These are phyloP conservation scores for Aegilops tauschii DNA, from an alignment of 176 grass and related monocot genomes.

Conservation along the genomic window DNA sequence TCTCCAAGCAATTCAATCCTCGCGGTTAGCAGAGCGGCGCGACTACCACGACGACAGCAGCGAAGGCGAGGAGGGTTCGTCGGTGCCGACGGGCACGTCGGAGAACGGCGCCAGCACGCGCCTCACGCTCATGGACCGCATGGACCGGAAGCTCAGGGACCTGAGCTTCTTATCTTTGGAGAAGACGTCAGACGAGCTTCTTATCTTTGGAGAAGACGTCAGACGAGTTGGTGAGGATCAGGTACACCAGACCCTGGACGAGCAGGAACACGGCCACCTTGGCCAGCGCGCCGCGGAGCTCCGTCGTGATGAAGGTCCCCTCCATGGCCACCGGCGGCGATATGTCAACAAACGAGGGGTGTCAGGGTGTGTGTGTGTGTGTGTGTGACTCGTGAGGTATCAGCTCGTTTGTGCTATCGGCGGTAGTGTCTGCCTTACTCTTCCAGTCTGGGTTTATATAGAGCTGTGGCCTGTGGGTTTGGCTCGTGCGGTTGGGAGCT, in stretches of 20 bases:
- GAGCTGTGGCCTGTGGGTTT: not conserved
- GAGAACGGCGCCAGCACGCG: constrained; percentile 55
- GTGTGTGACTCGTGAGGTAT: not conserved
- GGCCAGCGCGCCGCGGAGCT: constrained; percentile 43
- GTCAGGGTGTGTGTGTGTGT: too few relatives aligned
- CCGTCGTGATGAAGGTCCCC: constrained; percentile 34
- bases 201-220: constrained; percentile 57
- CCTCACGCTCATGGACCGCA: constrained; percentile 62
- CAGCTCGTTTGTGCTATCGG: too few relatives aligned
- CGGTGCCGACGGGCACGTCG: constrained; percentile 56
- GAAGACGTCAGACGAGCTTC: constrained; percentile 60
- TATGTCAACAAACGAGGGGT: not conserved
- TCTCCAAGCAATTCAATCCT: constrained; percentile 25
- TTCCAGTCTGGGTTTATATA: constrained; percentile 38
- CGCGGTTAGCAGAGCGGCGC: not conserved
- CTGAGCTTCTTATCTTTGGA: constrained; percentile 35
- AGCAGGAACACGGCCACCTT: constrained; percentile 65
- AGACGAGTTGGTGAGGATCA: constrained; percentile 75
- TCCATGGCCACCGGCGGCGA: constrained; percentile 42
- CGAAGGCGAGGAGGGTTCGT: constrained; percentile 18
- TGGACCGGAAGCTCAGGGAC: constrained; percentile 61
- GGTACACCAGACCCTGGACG: constrained; percentile 65
- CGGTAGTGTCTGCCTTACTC: too few relatives aligned
- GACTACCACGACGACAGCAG: not conserved
- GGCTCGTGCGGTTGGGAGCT: not conserved